Evolutionary conservation across 345 rosid species (phyloP).

Genomic region (Viola odorata): DNA sequence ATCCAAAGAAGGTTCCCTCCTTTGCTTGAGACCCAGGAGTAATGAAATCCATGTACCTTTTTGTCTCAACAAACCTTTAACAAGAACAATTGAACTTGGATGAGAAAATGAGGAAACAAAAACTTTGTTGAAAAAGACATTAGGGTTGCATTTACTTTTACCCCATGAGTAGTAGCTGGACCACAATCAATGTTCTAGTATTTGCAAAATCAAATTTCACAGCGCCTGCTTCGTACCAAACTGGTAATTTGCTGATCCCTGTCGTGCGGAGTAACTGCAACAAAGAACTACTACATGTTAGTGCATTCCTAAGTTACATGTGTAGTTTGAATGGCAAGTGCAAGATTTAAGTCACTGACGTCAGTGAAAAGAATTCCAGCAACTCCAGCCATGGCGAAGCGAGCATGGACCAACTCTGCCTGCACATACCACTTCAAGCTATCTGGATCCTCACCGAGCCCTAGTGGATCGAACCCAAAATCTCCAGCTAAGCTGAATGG

Average conservation of each 20-base stretch:
- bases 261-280: conserved; percentile 73
- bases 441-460: conserved; percentile 81
- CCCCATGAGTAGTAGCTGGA: conserved; percentile 89
- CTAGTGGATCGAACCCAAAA: conserved; percentile 89
- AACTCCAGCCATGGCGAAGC: conserved; percentile 92
- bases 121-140: background rate
- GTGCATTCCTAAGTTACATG: no score
- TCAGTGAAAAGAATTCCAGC: conserved; percentile 94
- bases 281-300: background rate
- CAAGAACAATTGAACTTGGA: background rate
- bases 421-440: conserved; percentile 96
- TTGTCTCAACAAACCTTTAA: conserved; percentile 74
- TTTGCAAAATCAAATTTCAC: conserved; percentile 66
- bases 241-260: conserved; percentile 62
- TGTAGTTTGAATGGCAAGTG: no score
- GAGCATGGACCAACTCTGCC: conserved; percentile 87
- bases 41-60: conserved; percentile 77
- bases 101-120: no score
- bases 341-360: conserved; percentile 27
- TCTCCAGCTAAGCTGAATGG: conserved; percentile 64
- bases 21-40: conserved; percentile 82
- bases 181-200: conserved; percentile 57
- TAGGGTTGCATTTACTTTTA: conserved; percentile 13
- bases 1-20: conserved; percentile 78
- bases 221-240: conserved; percentile 95